Base-by-base conservation (phyloP, 106 monocot species). In the Dactylorhiza incarnata region DNA sequence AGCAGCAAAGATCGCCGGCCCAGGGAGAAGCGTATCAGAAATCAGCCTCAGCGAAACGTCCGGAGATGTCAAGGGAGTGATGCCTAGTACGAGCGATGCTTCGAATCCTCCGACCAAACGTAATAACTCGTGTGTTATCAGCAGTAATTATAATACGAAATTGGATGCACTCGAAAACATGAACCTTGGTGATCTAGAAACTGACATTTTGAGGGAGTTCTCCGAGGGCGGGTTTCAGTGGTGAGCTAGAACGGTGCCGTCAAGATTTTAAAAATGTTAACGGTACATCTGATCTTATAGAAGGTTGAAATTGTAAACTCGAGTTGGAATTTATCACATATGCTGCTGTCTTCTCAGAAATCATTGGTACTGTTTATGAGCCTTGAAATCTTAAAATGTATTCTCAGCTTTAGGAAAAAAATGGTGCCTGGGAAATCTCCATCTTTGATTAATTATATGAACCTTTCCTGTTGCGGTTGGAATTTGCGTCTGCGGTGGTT, bases 121-220 rank as follows among this genome's bases (percentile, higher is more conserved):
- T 68, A 74, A 47, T 43, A 75, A 54, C 45, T 29, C 10, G 5
- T 75, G 51, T 5, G 61, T 63, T 45, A 75, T 67, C 66, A 75
- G 74, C 69, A 76, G 20, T 46, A 76, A 56, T 46, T 61, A 45
- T 63, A 76, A 22, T 29, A 9, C 37, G 9, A 62, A 62, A 13
- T 46, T 29, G 19, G 75, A 61, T 47, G 22, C 58, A 8, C 62
- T 62, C 7, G 59, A 76, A 7, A 76, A 76, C 47, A 44, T 76
- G 58, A 44, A 62, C 48, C 47, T 76, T 61, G 44, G 59, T 23
- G 75, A 76, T 61, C 62, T 76, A 5, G 75, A 76, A 59, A 59
- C 37, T 1, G 75, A 76, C 45, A 76, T 76, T 62, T 61, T 62
- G 19, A 56, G 61, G 15, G 75, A 61, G 9, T 75, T 75, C 47